Conservation (phyloP, 257 asterid genomes). For the Fraxinus pennsylvanica region DNA sequence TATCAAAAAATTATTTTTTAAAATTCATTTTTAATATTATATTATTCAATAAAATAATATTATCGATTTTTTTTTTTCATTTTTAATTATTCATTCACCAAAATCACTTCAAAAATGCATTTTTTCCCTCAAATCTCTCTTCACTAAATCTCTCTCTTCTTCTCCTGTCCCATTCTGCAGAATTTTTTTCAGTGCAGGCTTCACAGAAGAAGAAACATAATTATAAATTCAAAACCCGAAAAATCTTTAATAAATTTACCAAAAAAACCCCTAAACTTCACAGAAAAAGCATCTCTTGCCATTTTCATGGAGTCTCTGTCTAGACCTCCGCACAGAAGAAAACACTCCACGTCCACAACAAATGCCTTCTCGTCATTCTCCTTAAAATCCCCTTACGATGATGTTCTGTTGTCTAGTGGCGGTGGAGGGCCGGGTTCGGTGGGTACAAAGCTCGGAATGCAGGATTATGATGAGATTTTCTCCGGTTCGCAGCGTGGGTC, state of each 20-base stretch:
- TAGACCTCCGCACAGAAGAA: slow-evolving; percentile 64
- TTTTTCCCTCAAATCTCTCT: slow-evolving; percentile 8
- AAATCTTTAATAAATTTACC: neutral
- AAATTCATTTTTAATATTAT: too few relatives aligned
- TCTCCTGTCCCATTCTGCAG: slow-evolving; percentile 43
- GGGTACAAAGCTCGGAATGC: slow-evolving; percentile 38
- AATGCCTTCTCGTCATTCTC: slow-evolving; percentile 50
- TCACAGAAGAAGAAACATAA: slow-evolving; percentile 19
- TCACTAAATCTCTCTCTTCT: slow-evolving; percentile 22
- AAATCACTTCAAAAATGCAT: too few relatives aligned
- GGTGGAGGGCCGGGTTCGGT: slow-evolving; percentile 21
- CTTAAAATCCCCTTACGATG: slow-evolving; percentile 72
- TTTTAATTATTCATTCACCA: too few relatives aligned
- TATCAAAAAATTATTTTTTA: too few relatives aligned
- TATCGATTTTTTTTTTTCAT: too few relatives aligned
- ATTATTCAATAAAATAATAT: too few relatives aligned
- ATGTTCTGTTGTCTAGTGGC: slow-evolving; percentile 45
- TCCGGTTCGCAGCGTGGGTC: slow-evolving; percentile 43
- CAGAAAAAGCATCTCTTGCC: slow-evolving; percentile 1
- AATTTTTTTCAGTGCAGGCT: slow-evolving; percentile 34
- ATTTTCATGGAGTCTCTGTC: slow-evolving; percentile 70
- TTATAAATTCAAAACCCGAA: neutral
- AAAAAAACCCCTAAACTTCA: slow-evolving; percentile 36
- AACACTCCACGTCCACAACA: slow-evolving; percentile 35
- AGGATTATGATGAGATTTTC: slow-evolving; percentile 77